These are phyloP conservation scores for Xenoacremonium recifei DNA, from an alignment of 2,329 filamentous ascomycete species.

Conservation along the genomic window DNA sequence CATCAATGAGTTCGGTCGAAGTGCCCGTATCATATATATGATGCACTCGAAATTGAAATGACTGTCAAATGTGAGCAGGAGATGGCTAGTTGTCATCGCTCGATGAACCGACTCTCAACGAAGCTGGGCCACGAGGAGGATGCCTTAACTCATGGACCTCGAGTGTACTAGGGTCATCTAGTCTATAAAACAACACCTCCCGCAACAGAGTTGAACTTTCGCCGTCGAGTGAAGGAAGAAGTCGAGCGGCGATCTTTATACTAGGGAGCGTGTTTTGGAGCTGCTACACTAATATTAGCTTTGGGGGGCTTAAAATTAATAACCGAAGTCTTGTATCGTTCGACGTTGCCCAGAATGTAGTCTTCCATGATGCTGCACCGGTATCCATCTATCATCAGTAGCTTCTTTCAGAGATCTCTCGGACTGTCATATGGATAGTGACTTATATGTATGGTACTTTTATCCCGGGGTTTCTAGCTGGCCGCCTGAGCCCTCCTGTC, in stretches of 20 bases:
- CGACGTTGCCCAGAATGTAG: slow-evolving; percentile 30
- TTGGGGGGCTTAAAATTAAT: slow-evolving; percentile 23
- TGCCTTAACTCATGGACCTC: slow-evolving; percentile 38
- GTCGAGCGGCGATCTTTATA: slow-evolving; percentile 35
- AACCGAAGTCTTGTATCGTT: slow-evolving; percentile 28
- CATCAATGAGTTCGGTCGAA: slow-evolving; percentile 40
- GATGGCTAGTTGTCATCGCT: neutral
- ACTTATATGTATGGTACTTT: too few relatives aligned
- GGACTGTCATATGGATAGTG: too few relatives aligned
- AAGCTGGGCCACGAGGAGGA: slow-evolving; percentile 29
- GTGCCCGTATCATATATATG: slow-evolving; percentile 32
- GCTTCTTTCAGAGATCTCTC: too few relatives aligned
- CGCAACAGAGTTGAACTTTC: slow-evolving; percentile 31
- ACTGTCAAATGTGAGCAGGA: slow-evolving; percentile 21
- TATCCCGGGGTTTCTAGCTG: too few relatives aligned
- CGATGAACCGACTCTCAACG: slow-evolving; percentile 25
- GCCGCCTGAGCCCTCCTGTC: too few relatives aligned
- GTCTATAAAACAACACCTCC: slow-evolving; percentile 24
- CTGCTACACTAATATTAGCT: slow-evolving; percentile 7
- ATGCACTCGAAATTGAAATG: slow-evolving; percentile 34
- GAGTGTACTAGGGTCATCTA: slow-evolving; percentile 18
- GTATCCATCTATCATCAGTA: too few relatives aligned
- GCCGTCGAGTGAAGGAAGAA: slow-evolving; percentile 36
- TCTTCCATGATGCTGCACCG: slow-evolving; percentile 35
- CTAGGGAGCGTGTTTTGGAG: slow-evolving; percentile 15